Evolutionary conservation across 23 red algal species (phyloP), one percentile per base, ranked within the genome.

Genomic region (Gracilaria vermiculophylla): DNA sequence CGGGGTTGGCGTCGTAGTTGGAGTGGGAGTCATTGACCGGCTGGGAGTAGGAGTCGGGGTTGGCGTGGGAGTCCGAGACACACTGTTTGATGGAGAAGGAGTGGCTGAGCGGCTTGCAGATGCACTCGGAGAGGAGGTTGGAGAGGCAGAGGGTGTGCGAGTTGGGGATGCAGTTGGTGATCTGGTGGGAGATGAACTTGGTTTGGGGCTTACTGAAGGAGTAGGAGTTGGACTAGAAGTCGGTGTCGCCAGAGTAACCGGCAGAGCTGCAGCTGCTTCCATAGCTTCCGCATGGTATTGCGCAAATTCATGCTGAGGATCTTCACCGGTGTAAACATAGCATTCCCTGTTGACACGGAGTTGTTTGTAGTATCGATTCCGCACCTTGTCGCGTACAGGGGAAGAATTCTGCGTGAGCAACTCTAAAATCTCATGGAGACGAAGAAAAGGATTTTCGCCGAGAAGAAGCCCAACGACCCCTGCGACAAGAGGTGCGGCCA

Each of bases 401-500:
- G 60, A 31, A 23, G 78, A 47, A 55, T 60, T 28, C 24, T 11
- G 54, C 5, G 27, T 37, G 20, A 61, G 35, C 56, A 69, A n/a
- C 19, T 57, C 20, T 19, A 64, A 24, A 11, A 70, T 29, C 17
- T 60, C 60, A 44, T 19, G 14, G 31, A 34, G 29, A 49, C 60
- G 12, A 36, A 67, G 35, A 36, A 35, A 47, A 28, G 39, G 51
- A 60, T 81, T 52, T 39, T 64, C 76, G 43, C 75, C 58, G 2
- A 77, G 62, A 24, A 92, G 31, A n/a, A 92, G 57, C 6, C 37
- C 88, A 51, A 74, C 76, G 23, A 62, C 49, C 24, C 88, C 88
- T 35, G 88, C 88, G 34, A 82, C 88, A 37, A 82, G 64, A 64
- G 88, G 88, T 13, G 88, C 69, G 50, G 88, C 77, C 88, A 81